Percentiles rank a stretch among this genome's conserved stretches.
Conservation (phyloP, 2,329 filamentous ascomycete species). For the Paecilomyces sp. region DNA sequence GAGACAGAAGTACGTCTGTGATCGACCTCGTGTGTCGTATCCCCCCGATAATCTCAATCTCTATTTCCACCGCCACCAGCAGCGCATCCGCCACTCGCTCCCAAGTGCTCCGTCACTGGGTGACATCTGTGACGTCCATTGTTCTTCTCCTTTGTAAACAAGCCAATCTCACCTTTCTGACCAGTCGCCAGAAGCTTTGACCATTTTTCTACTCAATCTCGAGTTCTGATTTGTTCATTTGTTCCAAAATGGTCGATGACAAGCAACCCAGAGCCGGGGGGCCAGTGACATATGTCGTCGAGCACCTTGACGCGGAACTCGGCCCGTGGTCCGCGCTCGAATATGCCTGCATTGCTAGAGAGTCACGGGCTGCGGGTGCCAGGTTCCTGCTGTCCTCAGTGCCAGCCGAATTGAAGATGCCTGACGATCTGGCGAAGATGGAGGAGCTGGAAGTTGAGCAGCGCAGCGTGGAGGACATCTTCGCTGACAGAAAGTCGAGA, state of each 20-base stretch:
- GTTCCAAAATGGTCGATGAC: constrained; percentile 17
- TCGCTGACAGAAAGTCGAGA: constrained; percentile 60
- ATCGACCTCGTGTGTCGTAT: background rate
- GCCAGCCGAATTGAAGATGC: constrained; percentile 56
- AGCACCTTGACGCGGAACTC: constrained; percentile 92
- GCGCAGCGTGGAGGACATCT: constrained; percentile 75
- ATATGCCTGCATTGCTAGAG: constrained; percentile 78
- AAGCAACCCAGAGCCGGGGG: constrained; percentile 10
- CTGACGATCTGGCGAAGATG: constrained; percentile 52
- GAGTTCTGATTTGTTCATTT: background rate
- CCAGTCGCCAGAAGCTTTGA: background rate
- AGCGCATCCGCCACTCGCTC: background rate
- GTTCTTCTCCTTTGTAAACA: background rate
- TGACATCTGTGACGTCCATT: background rate
- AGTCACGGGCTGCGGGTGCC: constrained; percentile 61
- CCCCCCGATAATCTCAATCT: background rate
- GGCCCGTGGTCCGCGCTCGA: constrained; percentile 92
- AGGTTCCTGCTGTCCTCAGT: constrained; percentile 79
- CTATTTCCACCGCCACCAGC: background rate
- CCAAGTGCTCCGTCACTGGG: background rate
- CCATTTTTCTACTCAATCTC: background rate
- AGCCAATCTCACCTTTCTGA: background rate
- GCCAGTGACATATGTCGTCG: constrained; percentile 79
- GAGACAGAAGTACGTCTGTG: background rate
- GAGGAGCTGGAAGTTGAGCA: constrained; percentile 64